Evolutionary conservation across 805 yeast species (phyloP).

Genomic region (Candida nemodendra): DNA sequence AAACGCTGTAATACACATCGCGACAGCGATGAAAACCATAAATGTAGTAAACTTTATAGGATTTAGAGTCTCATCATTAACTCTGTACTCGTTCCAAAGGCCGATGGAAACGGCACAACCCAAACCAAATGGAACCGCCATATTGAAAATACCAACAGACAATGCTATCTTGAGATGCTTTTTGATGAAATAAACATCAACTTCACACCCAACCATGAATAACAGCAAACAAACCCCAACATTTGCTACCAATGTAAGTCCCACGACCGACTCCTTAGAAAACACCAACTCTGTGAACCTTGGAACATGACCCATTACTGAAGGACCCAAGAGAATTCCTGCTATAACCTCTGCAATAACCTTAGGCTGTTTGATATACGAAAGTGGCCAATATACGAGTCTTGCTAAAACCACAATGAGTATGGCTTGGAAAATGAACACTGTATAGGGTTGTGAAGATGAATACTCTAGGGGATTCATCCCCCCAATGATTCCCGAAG

Average conservation of each 20-base stretch:
- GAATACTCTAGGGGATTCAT: constrained; percentile 63
- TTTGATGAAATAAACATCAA: constrained; percentile 62
- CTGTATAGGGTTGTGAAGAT: constrained; percentile 58
- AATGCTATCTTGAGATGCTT: constrained; percentile 61
- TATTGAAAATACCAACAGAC: constrained; percentile 65
- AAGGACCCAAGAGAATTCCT: constrained; percentile 74
- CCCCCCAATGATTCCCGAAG: constrained; percentile 71
- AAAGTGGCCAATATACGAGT: constrained; percentile 57
- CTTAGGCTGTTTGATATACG: constrained; percentile 66
- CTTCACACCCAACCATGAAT: constrained; percentile 78
- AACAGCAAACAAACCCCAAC: constrained; percentile 72
- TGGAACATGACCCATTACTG: constrained; percentile 72
- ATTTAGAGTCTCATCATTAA: constrained; percentile 32
- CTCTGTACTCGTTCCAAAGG: constrained; percentile 53
- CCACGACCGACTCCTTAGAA: constrained; percentile 60
- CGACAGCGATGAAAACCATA: constrained; percentile 80
- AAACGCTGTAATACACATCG: constrained; percentile 81
- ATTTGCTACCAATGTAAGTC: constrained; percentile 66
- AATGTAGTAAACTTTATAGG: constrained; percentile 64
- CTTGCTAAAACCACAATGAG: constrained; percentile 61
- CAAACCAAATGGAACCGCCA: constrained; percentile 77
- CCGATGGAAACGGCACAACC: constrained; percentile 75
- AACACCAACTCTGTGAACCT: constrained; percentile 63
- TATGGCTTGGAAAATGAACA: constrained; percentile 69
- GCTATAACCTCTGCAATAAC: constrained; percentile 81